Base-by-base conservation (phyloP, 306 rosid genomes). In the Prunus mongolica region DNA sequence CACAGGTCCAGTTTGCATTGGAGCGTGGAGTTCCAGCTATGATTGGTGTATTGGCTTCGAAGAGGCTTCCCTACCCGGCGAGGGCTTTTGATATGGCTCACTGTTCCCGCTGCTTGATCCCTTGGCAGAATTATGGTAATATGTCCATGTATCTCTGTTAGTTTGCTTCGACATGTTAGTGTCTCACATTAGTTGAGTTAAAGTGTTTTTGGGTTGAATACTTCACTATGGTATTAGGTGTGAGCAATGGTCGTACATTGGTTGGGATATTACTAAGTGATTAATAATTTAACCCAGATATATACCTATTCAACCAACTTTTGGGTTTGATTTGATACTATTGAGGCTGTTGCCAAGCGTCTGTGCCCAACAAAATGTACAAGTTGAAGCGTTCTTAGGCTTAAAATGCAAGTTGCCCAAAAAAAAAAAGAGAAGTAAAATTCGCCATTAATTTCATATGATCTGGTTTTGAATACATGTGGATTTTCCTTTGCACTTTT, bases 61-160 rank as follows among this genome's bases (percentile, higher is more conserved):
- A 92, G 71, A 87, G 97, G 84, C 82, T 87, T 75, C 97, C 99
- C 38, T 95, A 92, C 76, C 97, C 99, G 0, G 90, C 99, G 5
- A 88, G 99, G 73, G 96, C 99, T 2, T 95, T 95, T 30, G 99
- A 95, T 74, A 95, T 95, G 97, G 99, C 99, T 74, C 99, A 95
- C 69, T 95, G 99, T 83, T 95, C 99, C 32, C 97, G 99, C 67
- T 95, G 99, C 84, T 67, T 95, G 56, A 91, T 95, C 55, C 99
- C 97, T 2, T 95, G 99, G 99, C 4, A 57, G 2, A 73, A 87
- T 13, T 12, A 56, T 79, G 91, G 97, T 92, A 92, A 74, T 27
- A n/a, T 34, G 4, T n/a, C 50, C 47, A 11, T 14, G 30, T 51
- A 25, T 2, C 64, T 60, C 55, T 14, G 38, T 27, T 34, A 34